Conservation (phyloP, 2,329 filamentous ascomycete genomes). For the Colletotrichum sp. region DNA sequence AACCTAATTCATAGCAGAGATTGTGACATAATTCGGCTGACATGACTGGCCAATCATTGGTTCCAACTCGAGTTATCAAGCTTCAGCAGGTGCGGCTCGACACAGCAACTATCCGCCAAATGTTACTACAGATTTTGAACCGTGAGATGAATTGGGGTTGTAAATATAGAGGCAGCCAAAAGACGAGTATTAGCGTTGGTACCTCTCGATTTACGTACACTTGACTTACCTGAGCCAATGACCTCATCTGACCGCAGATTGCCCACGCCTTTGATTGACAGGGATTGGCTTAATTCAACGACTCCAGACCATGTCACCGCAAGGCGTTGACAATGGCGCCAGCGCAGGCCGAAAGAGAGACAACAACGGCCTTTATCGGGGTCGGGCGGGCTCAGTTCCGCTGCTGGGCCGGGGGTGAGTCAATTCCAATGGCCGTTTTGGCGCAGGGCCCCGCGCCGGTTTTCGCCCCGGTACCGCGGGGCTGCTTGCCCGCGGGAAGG, state of each 20-base stretch:
- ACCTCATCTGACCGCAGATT: background rate
- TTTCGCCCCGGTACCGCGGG: conserved; percentile 15
- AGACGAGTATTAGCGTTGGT: rapidly evolving
- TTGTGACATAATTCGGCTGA: background rate
- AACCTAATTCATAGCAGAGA: too few species aligned
- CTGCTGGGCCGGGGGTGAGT: background rate
- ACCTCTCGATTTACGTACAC: background rate
- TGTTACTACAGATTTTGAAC: rapidly evolving
- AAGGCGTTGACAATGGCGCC: background rate
- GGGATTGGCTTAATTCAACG: background rate
- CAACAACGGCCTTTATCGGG: background rate
- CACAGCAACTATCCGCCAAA: rapidly evolving
- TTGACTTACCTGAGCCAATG: background rate
- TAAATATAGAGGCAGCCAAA: background rate
- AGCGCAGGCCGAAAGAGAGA: background rate
- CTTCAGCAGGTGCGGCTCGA: background rate
- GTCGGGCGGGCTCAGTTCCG: background rate
- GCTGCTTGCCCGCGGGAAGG: conserved; percentile 13
- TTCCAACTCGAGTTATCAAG: background rate
- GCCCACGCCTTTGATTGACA: background rate
- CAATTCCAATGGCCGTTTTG: background rate
- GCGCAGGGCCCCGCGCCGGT: conserved; percentile 12
- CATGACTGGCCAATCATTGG: rapidly evolving
- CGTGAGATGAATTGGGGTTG: too few species aligned
- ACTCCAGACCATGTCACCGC: background rate